Evolutionary conservation across 306 rosid genomes (phyloP), one percentile per base, ranked within the genome.

Genomic region (Cicer judaicum): DNA sequence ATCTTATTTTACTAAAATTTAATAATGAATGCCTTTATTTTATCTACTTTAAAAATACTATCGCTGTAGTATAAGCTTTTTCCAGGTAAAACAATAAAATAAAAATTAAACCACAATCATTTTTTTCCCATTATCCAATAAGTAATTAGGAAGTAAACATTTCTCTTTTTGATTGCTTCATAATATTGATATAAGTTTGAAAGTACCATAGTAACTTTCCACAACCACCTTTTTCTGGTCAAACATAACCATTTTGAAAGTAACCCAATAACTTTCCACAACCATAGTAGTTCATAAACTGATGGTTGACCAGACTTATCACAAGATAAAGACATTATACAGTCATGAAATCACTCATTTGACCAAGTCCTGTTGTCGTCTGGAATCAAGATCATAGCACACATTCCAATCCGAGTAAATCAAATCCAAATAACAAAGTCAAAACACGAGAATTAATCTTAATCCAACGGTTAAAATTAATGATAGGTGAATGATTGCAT

Each of bases 231-330:
- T 60, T 12, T 29, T 60, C 10, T 60, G 14, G 21, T 24, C 40
- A 57, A 57, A 60, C 42, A 60, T 10, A 60, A 1, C 18, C 65
- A 34, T 60, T 13, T 64, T 18, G 47, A 72, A 67, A 74, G 49
- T 57, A 66, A 49, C 64, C 14, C 8, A 41, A 29, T 24, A 41
- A 48, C 29, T 69, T 69, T 67, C 55, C 12, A 11, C 15, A 64
- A 72, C 69, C 34, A 56, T 47, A 70, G 46, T 19, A 52, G 56
- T 50, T 16, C 15, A 29, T 1, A 1, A 60, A 68, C 52, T 15
- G 61, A 75, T 75, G 80, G 61, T n/a, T 13, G 10, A 43, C 10
- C 72, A 80, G 74, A 67, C 21, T 40, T 15, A 50, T 68, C 29
- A 68, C 70, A 54, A 18, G 60, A 53, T 53, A 8, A 11, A 21